Evolutionary conservation across 202 grass and related monocot species (phyloP).

Genomic region (Tripidium arundinaceum): DNA sequence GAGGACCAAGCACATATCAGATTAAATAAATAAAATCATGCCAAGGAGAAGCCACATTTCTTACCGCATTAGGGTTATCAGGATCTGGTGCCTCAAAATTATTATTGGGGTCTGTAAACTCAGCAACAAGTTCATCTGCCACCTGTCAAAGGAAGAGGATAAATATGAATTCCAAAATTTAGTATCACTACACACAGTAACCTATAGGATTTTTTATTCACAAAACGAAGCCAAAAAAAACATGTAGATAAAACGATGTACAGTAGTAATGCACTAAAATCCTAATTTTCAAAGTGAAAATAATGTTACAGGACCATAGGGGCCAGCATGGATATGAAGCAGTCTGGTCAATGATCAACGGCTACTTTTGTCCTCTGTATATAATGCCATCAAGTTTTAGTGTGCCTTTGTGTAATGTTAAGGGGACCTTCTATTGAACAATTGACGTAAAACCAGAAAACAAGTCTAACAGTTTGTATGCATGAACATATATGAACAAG

Average conservation of each 20-base stretch:
- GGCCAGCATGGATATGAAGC: not conserved
- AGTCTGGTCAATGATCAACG: not conserved
- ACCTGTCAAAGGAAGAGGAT: slow-evolving; percentile 49
- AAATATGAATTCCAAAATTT: not conserved
- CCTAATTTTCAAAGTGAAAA: not conserved
- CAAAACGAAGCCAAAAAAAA: not conserved
- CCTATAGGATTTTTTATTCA: not conserved
- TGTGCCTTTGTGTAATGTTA: not conserved
- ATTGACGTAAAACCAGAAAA: not conserved
- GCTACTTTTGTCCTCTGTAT: not conserved
- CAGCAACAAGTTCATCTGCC: slow-evolving; percentile 92
- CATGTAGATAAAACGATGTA: not conserved
- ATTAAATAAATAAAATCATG: slow-evolving; percentile 2
- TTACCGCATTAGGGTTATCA: slow-evolving; percentile 54
- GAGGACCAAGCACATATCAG: slow-evolving; percentile 14
- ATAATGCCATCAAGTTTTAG: not conserved
- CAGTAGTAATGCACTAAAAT: not conserved
- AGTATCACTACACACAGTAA: not conserved
- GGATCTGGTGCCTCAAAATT: slow-evolving; percentile 68
- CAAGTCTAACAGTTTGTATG: not conserved
- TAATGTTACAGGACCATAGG: not conserved
- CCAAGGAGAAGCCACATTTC: slow-evolving; percentile 22
- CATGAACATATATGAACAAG: slow-evolving; percentile 6
- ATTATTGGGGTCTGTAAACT: slow-evolving; percentile 69
- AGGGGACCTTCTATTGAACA: not conserved